A percentile compares a stretch with the other conserved stretches of the same genome.
Conservation (phyloP, 176 grass and related monocot species). For the Ananas comosus region DNA sequence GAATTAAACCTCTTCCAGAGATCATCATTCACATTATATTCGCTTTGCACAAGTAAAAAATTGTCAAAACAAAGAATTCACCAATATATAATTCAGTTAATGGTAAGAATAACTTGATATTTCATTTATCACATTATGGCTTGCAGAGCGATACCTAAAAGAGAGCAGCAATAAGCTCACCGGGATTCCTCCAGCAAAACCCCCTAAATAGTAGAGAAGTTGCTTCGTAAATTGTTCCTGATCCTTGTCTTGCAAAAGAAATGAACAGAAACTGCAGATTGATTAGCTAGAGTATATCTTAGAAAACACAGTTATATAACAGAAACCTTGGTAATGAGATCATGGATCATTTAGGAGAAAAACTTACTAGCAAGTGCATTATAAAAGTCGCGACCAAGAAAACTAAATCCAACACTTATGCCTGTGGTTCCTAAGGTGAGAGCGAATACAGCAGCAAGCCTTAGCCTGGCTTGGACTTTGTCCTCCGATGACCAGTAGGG, state of each 20-base stretch:
- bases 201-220: slow-evolving; percentile 75
- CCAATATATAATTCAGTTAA: too few relatives aligned
- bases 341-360: not conserved
- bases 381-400: slow-evolving; percentile 92
- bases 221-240: slow-evolving; percentile 89
- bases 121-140: slow-evolving; percentile 21
- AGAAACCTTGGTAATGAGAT: slow-evolving; percentile 13
- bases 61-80: too few relatives aligned
- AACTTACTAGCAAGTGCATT: slow-evolving; percentile 82
- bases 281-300: slow-evolving; percentile 15
- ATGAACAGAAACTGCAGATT: slow-evolving; percentile 16
- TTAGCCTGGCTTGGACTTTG: slow-evolving; percentile 78
- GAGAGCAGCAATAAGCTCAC: slow-evolving; percentile 90
- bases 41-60: too few relatives aligned
- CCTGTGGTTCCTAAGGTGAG: slow-evolving; percentile 78
- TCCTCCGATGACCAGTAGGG: slow-evolving; percentile 96
- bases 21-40: too few relatives aligned
- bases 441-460: slow-evolving; percentile 74
- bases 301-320: not conserved
- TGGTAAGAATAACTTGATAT: not conserved
- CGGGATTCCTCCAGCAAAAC: slow-evolving; percentile 93
- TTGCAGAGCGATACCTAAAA: slow-evolving; percentile 87
- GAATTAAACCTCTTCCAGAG: too few relatives aligned
- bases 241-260: slow-evolving; percentile 85
- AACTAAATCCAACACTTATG: slow-evolving; percentile 93